These are phyloP conservation scores for Phytophthora pluvialis DNA, from an alignment of 352 stramenopile species.

Conservation along the genomic window DNA sequence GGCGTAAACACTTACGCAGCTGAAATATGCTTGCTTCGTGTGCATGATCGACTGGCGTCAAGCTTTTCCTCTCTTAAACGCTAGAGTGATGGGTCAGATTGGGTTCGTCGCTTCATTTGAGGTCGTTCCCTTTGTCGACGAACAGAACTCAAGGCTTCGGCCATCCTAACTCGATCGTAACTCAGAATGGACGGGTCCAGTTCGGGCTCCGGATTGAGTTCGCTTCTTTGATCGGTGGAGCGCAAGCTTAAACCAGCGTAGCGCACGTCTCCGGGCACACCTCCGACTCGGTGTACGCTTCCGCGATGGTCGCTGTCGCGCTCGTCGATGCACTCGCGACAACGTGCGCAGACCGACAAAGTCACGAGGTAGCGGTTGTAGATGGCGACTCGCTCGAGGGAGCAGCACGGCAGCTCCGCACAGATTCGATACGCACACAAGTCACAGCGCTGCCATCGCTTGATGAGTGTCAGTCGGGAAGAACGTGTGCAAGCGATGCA, in stretches of 20 bases:
- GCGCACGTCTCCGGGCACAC: conserved; percentile 6
- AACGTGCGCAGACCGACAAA: conserved; percentile 34
- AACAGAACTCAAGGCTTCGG: background rate
- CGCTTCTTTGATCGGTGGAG: conserved; percentile 5
- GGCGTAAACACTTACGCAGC: too few relatives aligned
- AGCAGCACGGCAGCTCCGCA: conserved; percentile 27
- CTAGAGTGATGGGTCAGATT: conserved; percentile 1
- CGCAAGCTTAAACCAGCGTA: conserved; percentile 25
- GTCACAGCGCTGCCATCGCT: conserved; percentile 32
- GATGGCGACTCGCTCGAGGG: conserved; percentile 36
- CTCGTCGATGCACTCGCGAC: conserved; percentile 40
- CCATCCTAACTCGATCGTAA: conserved; percentile 4
- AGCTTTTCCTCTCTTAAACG: background rate
- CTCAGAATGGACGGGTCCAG: conserved; percentile 5
- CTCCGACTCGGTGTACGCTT: conserved; percentile 4
- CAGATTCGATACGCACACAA: conserved; percentile 42
- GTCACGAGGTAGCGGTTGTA: conserved; percentile 41
- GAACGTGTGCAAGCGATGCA: conserved; percentile 39
- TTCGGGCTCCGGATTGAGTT: conserved; percentile 20
- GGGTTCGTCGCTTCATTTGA: conserved; percentile 6
- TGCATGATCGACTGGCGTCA: background rate
- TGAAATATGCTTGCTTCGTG: background rate
- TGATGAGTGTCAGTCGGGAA: conserved; percentile 20
- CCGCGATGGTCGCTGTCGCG: background rate
- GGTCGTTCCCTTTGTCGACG: background rate